Percentiles rank a stretch among this genome's conserved stretches.
These are phyloP conservation scores for Hyphopichia burtonii DNA, from an alignment of 1,139 yeast species.

Conservation along the genomic window DNA sequence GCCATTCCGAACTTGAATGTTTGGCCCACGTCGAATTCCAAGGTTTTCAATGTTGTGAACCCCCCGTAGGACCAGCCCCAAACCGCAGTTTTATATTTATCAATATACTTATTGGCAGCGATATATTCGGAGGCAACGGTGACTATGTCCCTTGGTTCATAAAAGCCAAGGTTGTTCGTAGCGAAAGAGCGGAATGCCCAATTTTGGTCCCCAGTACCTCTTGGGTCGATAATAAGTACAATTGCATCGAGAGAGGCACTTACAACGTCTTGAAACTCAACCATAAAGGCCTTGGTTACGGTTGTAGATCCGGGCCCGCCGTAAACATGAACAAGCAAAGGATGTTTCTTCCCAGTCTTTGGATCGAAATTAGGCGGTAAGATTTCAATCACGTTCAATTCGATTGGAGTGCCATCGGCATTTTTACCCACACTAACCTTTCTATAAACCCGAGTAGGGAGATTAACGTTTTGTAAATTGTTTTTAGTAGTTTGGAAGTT, in stretches of 20 bases:
- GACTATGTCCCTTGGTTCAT: constrained; percentile 85
- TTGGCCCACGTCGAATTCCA: constrained; percentile 63
- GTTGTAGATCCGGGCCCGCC: constrained; percentile 95
- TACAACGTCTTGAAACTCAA: constrained; percentile 69
- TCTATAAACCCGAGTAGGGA: constrained; percentile 58
- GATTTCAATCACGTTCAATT: constrained; percentile 71
- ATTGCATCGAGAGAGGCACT: constrained; percentile 70
- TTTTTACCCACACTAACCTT: constrained; percentile 45
- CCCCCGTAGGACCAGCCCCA: constrained; percentile 95
- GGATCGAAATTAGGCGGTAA: constrained; percentile 70
- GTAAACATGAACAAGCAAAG: constrained; percentile 78
- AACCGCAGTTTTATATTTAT: constrained; percentile 65
- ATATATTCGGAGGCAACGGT: constrained; percentile 66
- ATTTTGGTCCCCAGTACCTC: constrained; percentile 92
- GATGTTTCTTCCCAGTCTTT: constrained; percentile 50
- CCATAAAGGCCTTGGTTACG: constrained; percentile 50
- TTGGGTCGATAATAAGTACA: constrained; percentile 83
- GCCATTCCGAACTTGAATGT: constrained; percentile 72
- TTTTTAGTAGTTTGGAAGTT: constrained; percentile 23
- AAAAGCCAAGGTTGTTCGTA: constrained; percentile 67
- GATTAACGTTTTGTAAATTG: constrained; percentile 30
- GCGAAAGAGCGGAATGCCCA: constrained; percentile 75
- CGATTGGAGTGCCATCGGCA: constrained; percentile 36
- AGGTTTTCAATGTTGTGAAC: constrained; percentile 66
- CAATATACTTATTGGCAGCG: constrained; percentile 51